Conservation (phyloP, 2,329 filamentous ascomycete species). For the Sporothrix protearum region DNA sequence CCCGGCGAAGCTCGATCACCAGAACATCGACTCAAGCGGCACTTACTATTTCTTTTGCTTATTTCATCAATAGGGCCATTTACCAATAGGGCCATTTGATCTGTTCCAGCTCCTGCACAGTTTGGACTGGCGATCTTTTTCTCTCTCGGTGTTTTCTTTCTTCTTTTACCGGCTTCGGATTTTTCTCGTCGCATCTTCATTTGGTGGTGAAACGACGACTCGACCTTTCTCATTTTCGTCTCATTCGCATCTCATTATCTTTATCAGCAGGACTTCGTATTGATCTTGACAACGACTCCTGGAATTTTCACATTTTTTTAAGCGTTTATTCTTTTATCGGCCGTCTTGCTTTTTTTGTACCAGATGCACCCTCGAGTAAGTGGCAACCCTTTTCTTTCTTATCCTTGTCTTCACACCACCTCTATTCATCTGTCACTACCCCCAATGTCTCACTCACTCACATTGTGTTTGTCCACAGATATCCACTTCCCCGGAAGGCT, state of each 20-base stretch:
- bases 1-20: background rate
- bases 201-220: background rate
- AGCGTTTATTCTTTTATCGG: background rate
- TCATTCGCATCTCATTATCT: background rate
- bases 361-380: constrained; percentile 15
- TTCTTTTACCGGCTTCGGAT: background rate
- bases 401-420: background rate
- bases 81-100: background rate
- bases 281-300: background rate
- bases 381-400: background rate
- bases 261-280: background rate
- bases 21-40: background rate
- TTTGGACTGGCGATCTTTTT: too few species aligned
- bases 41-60: background rate
- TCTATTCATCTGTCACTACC: background rate
- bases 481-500: background rate
- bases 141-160: too few species aligned
- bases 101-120: background rate
- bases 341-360: background rate
- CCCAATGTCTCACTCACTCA: background rate
- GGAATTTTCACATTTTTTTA: background rate
- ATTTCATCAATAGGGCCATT: background rate
- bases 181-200: background rate
- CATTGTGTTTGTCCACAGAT: background rate
- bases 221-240: background rate